Conservation (phyloP, 306 rosid species). For the Prunus salicina region DNA sequence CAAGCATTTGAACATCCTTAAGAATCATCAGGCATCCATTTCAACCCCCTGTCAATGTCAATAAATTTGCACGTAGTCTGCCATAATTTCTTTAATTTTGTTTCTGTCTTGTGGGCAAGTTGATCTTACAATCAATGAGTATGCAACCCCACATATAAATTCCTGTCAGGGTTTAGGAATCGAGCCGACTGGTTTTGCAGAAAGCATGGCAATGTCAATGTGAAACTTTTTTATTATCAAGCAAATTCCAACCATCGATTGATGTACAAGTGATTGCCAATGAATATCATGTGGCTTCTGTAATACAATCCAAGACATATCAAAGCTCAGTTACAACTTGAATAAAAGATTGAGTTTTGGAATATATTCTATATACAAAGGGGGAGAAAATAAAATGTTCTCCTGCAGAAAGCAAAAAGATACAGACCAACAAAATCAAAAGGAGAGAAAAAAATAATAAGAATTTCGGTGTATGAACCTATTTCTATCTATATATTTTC, state of each 20-base stretch:
- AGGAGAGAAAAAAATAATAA: background rate
- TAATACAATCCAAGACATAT: background rate
- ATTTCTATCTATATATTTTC: slow-evolving; percentile 12
- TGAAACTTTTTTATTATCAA: no score
- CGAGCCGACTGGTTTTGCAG: no score
- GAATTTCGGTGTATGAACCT: background rate
- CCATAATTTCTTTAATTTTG: no score
- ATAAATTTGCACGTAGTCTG: no score
- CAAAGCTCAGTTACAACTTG: background rate
- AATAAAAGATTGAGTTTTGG: background rate
- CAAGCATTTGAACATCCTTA: no score
- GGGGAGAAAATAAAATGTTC: background rate
- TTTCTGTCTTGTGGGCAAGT: no score
- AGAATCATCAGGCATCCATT: background rate
- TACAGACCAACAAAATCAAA: background rate
- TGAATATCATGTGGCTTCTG: background rate
- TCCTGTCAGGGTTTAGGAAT: no score
- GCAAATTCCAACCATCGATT: background rate
- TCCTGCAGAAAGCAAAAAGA: background rate
- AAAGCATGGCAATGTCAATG: no score
- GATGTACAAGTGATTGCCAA: background rate
- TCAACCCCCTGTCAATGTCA: background rate
- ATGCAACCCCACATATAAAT: no score
- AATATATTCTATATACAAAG: slow-evolving; percentile 8
- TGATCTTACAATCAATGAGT: no score